Base-by-base conservation (phyloP, 2,329 filamentous ascomycete genomes). In the Tolypocladium sp. region DNA sequence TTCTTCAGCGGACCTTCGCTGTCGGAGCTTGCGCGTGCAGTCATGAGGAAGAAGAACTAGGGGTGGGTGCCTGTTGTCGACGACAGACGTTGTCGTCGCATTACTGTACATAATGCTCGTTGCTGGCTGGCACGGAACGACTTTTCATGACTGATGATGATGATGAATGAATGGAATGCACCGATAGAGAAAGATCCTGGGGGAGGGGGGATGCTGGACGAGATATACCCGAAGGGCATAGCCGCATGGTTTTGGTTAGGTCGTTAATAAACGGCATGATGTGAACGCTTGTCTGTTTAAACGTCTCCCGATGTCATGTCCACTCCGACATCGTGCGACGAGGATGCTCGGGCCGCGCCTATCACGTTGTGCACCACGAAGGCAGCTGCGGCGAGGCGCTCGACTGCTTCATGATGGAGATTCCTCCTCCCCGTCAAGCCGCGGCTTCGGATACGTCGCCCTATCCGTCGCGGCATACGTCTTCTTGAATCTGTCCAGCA, bases 1-100 rank as follows among this genome's bases (percentile, higher is more conserved):
- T 70, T 83, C 17, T 80, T 83, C 61, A 72, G 78, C 40, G 80
- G 80, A 1, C 76, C 76, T 49, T 79, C 76, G 2, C 65, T 80
- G 27, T 67, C 73, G 9, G 76, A 77, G 52, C 67, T 80, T 40
- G 76, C 76, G 63, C 74, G 74, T 53, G 69, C 74, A 20, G 65
- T 79, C 54, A 74, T 75, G 49, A 74, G 71, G 66, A 68, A 69
- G 61, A 66, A 68, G 57, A 54, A 59, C 27, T 62, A 46, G 58
- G 25, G 25, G 27, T 8, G 2, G 30, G 6, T 52, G 41, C 33
- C 13, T 20, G 27, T 35, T n/a, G 13, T 15, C 46, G 15, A 20
- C 33, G 49, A 20, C 37, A n/a, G 22, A 7, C n/a, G n/a, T 17
- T 52, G 58, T 57, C 52, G 57, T 55, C 46, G 55, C 51, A 53